These are phyloP conservation scores for Claviceps maximensis DNA, from an alignment of 2,329 filamentous ascomycete species.

Conservation along the genomic window DNA sequence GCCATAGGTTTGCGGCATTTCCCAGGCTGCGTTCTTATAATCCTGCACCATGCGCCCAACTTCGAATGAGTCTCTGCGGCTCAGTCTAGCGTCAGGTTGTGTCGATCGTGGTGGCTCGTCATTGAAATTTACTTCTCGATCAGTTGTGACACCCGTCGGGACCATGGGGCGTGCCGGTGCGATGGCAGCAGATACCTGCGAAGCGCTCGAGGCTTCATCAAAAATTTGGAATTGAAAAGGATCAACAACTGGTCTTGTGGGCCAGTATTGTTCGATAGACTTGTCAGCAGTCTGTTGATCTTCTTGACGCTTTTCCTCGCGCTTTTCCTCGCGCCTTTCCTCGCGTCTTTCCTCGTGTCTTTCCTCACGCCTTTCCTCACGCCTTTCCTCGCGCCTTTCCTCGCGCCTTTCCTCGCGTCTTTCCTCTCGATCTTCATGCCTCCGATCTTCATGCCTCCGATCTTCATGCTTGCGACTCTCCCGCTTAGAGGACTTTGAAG, in stretches of 20 bases:
- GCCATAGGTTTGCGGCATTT: conserved; percentile 9
- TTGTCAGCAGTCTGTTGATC: conserved; percentile 15
- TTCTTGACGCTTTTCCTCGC: conserved; percentile 12
- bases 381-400: background rate
- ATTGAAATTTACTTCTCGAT: conserved; percentile 38
- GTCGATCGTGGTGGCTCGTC: conserved; percentile 18
- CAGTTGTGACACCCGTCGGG: conserved; percentile 38
- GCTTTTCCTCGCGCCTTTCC: conserved; percentile 7
- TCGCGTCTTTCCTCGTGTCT: conserved; percentile 5
- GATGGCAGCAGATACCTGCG: background rate
- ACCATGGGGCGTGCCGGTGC: conserved; percentile 27
- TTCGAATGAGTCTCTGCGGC: conserved; percentile 38
- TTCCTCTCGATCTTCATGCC: conserved; percentile 15
- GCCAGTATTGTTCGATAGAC: conserved; percentile 4
- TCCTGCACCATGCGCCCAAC: conserved; percentile 23
- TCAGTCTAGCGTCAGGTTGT: conserved; percentile 25
- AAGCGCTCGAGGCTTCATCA: conserved; percentile 25
- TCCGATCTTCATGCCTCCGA: conserved; percentile 12
- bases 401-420: conserved; percentile 13
- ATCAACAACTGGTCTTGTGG: conserved; percentile 24
- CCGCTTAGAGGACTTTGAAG: conserved; percentile 11
- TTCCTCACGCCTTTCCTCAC: conserved; percentile 13
- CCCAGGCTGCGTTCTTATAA: conserved; percentile 13
- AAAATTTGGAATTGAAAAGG: conserved; percentile 46
- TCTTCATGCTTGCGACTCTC: conserved; percentile 13